Conservation (phyloP, 176 grass and related monocot species). For the Zoysia pacifica region DNA sequence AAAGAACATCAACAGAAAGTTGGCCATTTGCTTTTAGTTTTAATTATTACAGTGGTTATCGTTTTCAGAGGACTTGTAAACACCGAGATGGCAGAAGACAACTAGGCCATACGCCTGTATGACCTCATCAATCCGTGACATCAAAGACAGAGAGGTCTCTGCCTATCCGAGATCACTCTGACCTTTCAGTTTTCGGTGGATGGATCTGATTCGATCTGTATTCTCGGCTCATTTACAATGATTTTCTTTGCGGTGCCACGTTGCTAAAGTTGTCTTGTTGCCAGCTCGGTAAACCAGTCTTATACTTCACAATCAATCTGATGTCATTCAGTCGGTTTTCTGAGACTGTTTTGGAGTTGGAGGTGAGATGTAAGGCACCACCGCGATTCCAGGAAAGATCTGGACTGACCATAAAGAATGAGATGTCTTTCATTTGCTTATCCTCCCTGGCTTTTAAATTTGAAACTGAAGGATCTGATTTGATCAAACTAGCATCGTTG, state of each 20-base stretch:
- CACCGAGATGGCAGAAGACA: background rate
- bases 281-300: background rate
- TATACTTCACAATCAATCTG: background rate
- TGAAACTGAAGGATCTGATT: background rate
- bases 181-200: constrained; percentile 19
- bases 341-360: background rate
- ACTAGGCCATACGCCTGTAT: background rate
- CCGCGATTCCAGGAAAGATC: background rate
- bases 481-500: background rate
- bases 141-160: constrained; percentile 29
- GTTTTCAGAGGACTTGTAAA: background rate
- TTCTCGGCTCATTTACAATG: background rate
- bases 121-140: constrained; percentile 5
- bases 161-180: constrained; percentile 25
- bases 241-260: constrained; percentile 7
- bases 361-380: background rate
- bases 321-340: too few relatives aligned
- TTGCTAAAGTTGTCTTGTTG: background rate
- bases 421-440: background rate
- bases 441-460: background rate
- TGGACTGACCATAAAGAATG: background rate
- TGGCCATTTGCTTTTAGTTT: background rate
- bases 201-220: background rate
- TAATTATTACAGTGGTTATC: background rate
- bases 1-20: background rate